Base-by-base conservation (phyloP, 345 rosid genomes). In the Microcos paniculata region DNA sequence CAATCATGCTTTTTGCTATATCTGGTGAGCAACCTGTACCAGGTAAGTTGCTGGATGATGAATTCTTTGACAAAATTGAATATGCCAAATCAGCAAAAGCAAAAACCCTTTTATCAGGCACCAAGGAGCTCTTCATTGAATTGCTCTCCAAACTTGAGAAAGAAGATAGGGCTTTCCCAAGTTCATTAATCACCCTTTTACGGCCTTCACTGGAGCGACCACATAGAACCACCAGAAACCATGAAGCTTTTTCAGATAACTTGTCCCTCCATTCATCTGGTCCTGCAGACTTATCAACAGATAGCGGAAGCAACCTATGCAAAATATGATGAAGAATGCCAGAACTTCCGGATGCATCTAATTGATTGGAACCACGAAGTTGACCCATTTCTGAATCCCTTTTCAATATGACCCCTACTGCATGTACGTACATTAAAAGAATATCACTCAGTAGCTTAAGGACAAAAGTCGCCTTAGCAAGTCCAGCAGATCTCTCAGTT, bases 191-290 rank as follows among this genome's bases (percentile, higher is more conserved):
- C 59, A 95, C 92, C 77, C 99, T 80, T 82, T 86, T 91, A 63
- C 99, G 88, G 55, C 98, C 99, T 80, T 95, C 99, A 84, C 89
- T 83, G 38, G 98, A 95, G 76, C 99, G 94, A 61, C 93, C 91
- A 68, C 99, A 95, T 55, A 91, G 68, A 71, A 90, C 97, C 61
- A 95, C 98, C 77, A 95, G 80, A 85, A 95, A 93, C 92, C 94
- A 90, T 49, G 97, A 86, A 66, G 97, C 94, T 77, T 90, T 95
- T 84, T 89, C 99, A 72, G 99, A 91, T 84, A 95, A 80, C 82
- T 90, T 95, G 67, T 85, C 85, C 78, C 92, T 93, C 98, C 97
- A 90, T 73, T 93, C 98, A 82, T 90, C 94, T 74, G 93, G 94
- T 49, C 97, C 96, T 15, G 81, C 88, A 66, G 88, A 89, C 78